These are phyloP conservation scores for Cercophora sp. DNA, from an alignment of 495 filamentous ascomycete genomes.

Conservation along the genomic window DNA sequence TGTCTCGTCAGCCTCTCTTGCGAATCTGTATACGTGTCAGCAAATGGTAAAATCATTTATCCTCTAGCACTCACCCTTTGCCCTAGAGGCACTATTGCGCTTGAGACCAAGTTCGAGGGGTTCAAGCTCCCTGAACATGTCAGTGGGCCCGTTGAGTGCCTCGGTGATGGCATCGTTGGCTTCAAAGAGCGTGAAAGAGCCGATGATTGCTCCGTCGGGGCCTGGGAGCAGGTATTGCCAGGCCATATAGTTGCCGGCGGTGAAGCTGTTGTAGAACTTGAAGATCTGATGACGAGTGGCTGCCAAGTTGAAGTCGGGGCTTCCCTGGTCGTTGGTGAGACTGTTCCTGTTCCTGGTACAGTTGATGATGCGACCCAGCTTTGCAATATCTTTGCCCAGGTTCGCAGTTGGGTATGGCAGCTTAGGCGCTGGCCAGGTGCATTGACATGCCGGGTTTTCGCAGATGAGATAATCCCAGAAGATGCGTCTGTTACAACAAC, in stretches of 20 bases:
- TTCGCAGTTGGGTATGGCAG: slow-evolving; percentile 28
- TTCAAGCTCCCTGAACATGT: slow-evolving; percentile 63
- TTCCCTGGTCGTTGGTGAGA: not conserved
- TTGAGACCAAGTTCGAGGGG: slow-evolving; percentile 52
- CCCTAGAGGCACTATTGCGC: slow-evolving; percentile 44
- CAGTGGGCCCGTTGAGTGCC: slow-evolving; percentile 53
- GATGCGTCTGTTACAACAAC: slow-evolving; percentile 57
- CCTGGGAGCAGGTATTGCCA: slow-evolving; percentile 36
- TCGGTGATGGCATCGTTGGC: slow-evolving; percentile 50
- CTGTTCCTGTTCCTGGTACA: not conserved
- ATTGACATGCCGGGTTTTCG: slow-evolving; percentile 46
- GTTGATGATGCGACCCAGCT: slow-evolving; percentile 3
- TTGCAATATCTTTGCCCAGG: slow-evolving; percentile 12
- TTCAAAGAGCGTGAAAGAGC: slow-evolving; percentile 60
- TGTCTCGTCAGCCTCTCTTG: slow-evolving; percentile 50
- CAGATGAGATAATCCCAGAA: slow-evolving; percentile 67
- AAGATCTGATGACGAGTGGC: too few species aligned
- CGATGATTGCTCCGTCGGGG: slow-evolving; percentile 29
- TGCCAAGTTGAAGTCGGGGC: not conserved
- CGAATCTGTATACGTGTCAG: too few species aligned
- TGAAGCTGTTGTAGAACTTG: too few species aligned
- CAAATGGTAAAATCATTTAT: too few species aligned
- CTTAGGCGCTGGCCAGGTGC: slow-evolving; percentile 33
- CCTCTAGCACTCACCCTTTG: slow-evolving; percentile 22
- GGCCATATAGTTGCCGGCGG: slow-evolving; percentile 22